Evolutionary conservation across 352 stramenopile genomes (phyloP).

Genomic region (Globisporangium carolinianum): DNA sequence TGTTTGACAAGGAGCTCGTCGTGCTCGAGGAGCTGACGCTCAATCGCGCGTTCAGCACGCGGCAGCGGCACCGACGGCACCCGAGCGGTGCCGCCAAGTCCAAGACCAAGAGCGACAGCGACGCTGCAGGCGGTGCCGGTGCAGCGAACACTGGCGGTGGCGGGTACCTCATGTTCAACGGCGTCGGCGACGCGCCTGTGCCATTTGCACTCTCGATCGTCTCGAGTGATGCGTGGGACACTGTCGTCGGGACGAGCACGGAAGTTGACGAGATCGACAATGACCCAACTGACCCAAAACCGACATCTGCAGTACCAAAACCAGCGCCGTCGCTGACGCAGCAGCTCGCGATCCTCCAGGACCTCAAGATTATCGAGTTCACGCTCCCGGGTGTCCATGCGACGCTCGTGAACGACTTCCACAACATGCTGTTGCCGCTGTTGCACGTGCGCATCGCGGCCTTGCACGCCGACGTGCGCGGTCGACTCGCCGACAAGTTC

Average conservation of each 20-base stretch:
- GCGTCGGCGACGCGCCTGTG: slow-evolving; percentile 74
- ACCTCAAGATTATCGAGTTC: slow-evolving; percentile 75
- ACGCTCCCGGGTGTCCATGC: slow-evolving; percentile 69
- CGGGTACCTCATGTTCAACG: slow-evolving; percentile 86
- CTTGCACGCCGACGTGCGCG: slow-evolving; percentile 63
- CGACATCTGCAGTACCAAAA: background rate
- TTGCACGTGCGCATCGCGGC: slow-evolving; percentile 66
- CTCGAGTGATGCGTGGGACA: slow-evolving; percentile 17
- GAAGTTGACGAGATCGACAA: background rate
- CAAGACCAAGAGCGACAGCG: slow-evolving; percentile 19
- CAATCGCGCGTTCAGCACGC: slow-evolving; percentile 61
- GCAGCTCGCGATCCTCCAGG: slow-evolving; percentile 34
- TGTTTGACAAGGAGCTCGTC: slow-evolving; percentile 73
- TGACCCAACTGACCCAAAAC: slow-evolving; percentile 13
- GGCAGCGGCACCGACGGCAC: slow-evolving; percentile 2
- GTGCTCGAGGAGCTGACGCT: slow-evolving; percentile 79
- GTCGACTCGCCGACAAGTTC: slow-evolving; percentile 52
- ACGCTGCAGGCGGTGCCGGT: slow-evolving; percentile 24
- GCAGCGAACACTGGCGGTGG: slow-evolving; percentile 43
- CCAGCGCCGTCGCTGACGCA: slow-evolving; percentile 1
- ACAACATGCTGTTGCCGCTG: slow-evolving; percentile 82
- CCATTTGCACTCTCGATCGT: slow-evolving; percentile 69
- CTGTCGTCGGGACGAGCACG: background rate
- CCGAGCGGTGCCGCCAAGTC: background rate
- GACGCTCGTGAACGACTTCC: slow-evolving; percentile 82